Evolutionary conservation across 2,329 filamentous ascomycete species (phyloP).

Genomic region (Thelonectria rubi): DNA sequence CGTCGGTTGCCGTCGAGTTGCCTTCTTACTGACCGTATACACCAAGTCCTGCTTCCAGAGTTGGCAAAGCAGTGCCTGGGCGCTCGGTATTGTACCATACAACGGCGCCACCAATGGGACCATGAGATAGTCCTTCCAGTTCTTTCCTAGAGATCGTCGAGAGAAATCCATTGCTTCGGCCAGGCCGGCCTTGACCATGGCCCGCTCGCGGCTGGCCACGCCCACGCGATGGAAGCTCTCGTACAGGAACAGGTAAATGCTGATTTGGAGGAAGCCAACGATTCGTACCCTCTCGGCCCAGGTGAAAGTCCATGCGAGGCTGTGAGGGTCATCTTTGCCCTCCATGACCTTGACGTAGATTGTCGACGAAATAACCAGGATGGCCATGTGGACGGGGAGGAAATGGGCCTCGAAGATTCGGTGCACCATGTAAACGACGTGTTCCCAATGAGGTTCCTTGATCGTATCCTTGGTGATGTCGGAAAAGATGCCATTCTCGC

Average conservation of each 20-base stretch:
- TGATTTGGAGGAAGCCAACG: conserved; percentile 69
- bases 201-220: conserved; percentile 66
- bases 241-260: conserved; percentile 71
- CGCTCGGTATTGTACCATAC: conserved; percentile 73
- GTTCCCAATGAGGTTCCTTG: conserved; percentile 62
- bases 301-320: conserved; percentile 67
- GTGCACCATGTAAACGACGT: conserved; percentile 67
- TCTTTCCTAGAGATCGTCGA: conserved; percentile 62
- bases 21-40: conserved; percentile 78
- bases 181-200: conserved; percentile 73
- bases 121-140: conserved; percentile 69
- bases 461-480: conserved; percentile 63
- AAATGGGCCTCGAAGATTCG: conserved; percentile 80
- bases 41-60: conserved; percentile 75
- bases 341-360: conserved; percentile 66
- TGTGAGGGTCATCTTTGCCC: conserved; percentile 59
- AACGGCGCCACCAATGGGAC: conserved; percentile 74
- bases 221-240: conserved; percentile 72
- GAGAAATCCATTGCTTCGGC: conserved; percentile 73
- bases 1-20: conserved; percentile 61
- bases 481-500: conserved; percentile 63
- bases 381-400: conserved; percentile 72
- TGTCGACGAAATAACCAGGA: conserved; percentile 69
- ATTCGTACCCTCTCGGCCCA: conserved; percentile 69
- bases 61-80: conserved; percentile 74